phyloP scores from a whole-genome alignment of 805 yeast species.

The Sungouiozyma intestinalis region DNA sequence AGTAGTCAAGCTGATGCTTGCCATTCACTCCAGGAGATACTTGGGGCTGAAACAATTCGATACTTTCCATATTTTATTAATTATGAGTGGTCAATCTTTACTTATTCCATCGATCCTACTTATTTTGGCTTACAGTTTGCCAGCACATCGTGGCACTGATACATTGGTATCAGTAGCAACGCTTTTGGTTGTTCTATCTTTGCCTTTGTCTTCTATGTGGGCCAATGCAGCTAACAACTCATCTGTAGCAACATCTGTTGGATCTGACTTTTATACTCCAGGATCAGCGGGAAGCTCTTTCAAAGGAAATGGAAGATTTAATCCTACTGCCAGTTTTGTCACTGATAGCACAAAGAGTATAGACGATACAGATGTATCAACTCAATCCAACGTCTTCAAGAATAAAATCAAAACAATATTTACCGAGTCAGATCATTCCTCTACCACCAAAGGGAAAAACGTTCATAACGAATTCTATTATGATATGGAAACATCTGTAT shows the following conservation, averaged over 20 bases:
- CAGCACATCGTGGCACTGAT: constrained; percentile 26
- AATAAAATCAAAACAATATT: background rate
- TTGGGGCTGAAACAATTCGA: constrained; percentile 79
- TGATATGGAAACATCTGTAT: background rate
- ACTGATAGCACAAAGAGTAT: background rate
- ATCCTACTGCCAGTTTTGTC: constrained; percentile 8
- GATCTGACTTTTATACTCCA: constrained; percentile 12
- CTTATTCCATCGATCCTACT: constrained; percentile 65
- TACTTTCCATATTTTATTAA: constrained; percentile 65
- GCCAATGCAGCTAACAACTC: constrained; percentile 57
- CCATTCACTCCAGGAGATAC: constrained; percentile 60
- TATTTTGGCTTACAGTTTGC: constrained; percentile 40
- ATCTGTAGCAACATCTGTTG: constrained; percentile 32
- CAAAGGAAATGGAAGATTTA: constrained; percentile 10
- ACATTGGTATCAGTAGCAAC: constrained; percentile 44
- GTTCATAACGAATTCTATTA: background rate
- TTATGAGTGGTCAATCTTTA: constrained; percentile 77
- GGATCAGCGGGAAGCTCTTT: background rate
- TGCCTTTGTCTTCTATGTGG: constrained; percentile 86
- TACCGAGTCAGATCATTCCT: background rate
- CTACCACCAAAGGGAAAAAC: background rate
- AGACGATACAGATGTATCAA: background rate
- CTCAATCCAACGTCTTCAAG: background rate
- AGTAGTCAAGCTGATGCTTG: constrained; percentile 51
- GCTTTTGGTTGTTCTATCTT: constrained; percentile 54